Conservation (phyloP, 495 filamentous ascomycete species). For the Xylaria grammica region DNA sequence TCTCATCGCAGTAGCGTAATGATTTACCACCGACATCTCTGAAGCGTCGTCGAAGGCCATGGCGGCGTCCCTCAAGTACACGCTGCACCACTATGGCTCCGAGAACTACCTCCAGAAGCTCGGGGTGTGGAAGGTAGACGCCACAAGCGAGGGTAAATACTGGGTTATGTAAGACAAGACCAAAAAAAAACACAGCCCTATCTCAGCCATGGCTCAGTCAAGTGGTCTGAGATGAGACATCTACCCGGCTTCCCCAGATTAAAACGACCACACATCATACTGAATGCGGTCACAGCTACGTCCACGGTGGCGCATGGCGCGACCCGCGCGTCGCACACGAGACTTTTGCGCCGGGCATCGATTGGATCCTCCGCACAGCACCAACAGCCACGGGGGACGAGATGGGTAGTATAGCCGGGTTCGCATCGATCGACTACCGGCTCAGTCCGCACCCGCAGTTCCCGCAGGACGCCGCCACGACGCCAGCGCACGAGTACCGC, state of each 20-base stretch:
- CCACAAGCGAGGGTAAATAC: conserved; percentile 27
- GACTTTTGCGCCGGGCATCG: conserved; percentile 54
- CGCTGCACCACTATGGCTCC: conserved; percentile 33
- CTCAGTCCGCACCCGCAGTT: conserved; percentile 72
- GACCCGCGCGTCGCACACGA: conserved; percentile 67
- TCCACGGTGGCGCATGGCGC: conserved; percentile 91
- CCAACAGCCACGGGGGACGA: conserved; percentile 5
- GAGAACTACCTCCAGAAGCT: conserved; percentile 35
- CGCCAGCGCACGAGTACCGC: conserved; percentile 41
- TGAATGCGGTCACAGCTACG: conserved; percentile 55
- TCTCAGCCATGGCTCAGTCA: background rate
- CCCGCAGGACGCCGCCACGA: conserved; percentile 51
- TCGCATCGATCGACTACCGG: conserved; percentile 80
- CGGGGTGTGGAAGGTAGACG: conserved; percentile 37
- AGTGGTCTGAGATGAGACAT: background rate
- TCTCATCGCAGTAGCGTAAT: background rate
- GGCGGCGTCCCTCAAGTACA: conserved; percentile 32
- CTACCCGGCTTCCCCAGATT: too few relatives aligned
- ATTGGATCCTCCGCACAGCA: conserved; percentile 46
- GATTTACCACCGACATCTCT: background rate
- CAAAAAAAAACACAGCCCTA: background rate
- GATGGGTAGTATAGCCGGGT: conserved; percentile 55
- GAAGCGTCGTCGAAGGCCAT: conserved; percentile 18
- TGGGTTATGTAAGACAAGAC: conserved; percentile 36
- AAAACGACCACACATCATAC: too few relatives aligned